Percentiles rank a stretch among this genome's conserved stretches.
Conservation (phyloP, 2,329 filamentous ascomycete species). For the Golovinomyces cichoracearum region DNA sequence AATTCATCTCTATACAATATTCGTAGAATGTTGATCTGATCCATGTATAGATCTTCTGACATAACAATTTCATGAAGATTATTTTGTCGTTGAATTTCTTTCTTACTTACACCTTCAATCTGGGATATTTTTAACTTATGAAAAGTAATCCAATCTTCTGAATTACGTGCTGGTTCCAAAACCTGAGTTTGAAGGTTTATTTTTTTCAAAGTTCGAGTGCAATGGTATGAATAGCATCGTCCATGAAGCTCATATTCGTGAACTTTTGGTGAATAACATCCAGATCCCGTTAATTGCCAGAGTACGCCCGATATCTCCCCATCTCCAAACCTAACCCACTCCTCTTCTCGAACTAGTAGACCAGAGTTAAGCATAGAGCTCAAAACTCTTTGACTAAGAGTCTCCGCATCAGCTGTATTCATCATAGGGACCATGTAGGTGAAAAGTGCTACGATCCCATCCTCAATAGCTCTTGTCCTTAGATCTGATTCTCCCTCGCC, state of each 20-base stretch:
- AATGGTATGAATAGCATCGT: constrained; percentile 81
- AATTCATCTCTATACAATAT: constrained; percentile 68
- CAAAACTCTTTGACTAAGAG: constrained; percentile 52
- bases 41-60: constrained; percentile 75
- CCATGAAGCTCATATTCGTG: constrained; percentile 39
- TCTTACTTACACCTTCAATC: constrained; percentile 44
- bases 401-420: constrained; percentile 92
- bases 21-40: constrained; percentile 63
- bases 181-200: constrained; percentile 58
- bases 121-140: constrained; percentile 62
- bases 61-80: constrained; percentile 87
- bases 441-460: constrained; percentile 70
- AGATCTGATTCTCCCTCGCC: constrained; percentile 67
- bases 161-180: constrained; percentile 38
- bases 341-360: constrained; percentile 66
- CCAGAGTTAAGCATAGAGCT: constrained; percentile 53
- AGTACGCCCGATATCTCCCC: constrained; percentile 68
- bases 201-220: constrained; percentile 81
- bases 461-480: constrained; percentile 58
- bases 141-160: constrained; percentile 67
- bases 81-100: constrained; percentile 82
- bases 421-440: constrained; percentile 90
- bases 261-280: constrained; percentile 69
- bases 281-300: constrained; percentile 72
- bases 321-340: constrained; percentile 83